phyloP scores from a whole-genome alignment of 768 basidiomycete species.

The Lactifluus echinatus region DNA sequence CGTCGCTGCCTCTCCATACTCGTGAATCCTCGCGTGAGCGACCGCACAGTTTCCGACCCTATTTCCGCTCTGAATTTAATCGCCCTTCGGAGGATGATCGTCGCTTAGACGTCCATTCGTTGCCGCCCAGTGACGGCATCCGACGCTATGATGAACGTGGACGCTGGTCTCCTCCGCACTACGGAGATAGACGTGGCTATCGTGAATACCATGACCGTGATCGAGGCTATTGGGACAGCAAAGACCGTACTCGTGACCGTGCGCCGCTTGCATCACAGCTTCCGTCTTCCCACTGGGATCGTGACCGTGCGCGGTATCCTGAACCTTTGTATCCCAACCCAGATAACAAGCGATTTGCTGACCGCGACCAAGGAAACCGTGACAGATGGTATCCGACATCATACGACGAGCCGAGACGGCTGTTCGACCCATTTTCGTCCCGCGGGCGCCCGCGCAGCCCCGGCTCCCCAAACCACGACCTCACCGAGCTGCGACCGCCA shows the following conservation, averaged over 20 bases:
- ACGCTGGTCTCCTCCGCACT: conserved; percentile 9
- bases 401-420: conserved; percentile 1
- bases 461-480: conserved; percentile 4
- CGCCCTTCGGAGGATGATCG: conserved; percentile 18
- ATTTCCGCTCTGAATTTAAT: conserved; percentile 18
- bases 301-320: conserved; percentile 12
- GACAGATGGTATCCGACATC: conserved; percentile 7
- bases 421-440: not conserved
- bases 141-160: conserved; percentile 10
- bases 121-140: not conserved
- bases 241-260: conserved; percentile 10
- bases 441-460: conserved; percentile 19
- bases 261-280: not conserved
- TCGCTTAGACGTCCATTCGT: conserved; percentile 5
- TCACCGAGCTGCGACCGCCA: conserved; percentile 13
- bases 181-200: conserved; percentile 7
- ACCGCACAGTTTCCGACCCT: conserved; percentile 5
- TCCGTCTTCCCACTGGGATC: conserved; percentile 5
- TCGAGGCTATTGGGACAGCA: conserved; percentile 7
- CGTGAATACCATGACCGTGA: conserved; percentile 17
- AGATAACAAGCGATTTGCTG: conserved; percentile 11
- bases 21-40: conserved; percentile 18
- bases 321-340: not conserved
- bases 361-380: conserved; percentile 11
- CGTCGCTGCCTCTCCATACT: conserved; percentile 1